A percentile compares a stretch with the other conserved stretches of the same genome.
Conservation (phyloP, 2,329 filamentous ascomycete species). For the Aspergillus ruber region DNA sequence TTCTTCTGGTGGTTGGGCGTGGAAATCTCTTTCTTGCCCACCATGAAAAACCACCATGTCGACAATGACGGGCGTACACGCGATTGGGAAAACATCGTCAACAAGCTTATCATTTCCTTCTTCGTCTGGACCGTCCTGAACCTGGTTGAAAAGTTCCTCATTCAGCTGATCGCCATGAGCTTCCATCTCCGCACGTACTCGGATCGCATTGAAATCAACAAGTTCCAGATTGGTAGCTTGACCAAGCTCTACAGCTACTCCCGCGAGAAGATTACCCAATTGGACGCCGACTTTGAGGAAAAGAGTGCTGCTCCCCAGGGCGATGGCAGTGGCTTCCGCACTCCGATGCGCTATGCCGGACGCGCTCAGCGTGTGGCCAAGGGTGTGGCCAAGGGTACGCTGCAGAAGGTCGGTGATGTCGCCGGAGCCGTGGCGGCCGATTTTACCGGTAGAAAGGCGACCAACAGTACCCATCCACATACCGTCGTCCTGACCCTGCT, state of each 20-base stretch:
- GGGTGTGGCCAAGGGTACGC: constrained; percentile 63
- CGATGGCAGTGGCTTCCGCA: constrained; percentile 66
- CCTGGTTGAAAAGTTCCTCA: constrained; percentile 84
- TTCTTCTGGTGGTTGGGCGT: constrained; percentile 91
- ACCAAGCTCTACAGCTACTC: constrained; percentile 61
- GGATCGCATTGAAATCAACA: constrained; percentile 85
- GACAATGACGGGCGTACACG: constrained; percentile 48
- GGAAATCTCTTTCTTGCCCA: constrained; percentile 77
- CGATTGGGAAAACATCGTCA: constrained; percentile 68
- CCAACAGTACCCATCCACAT: constrained; percentile 67
- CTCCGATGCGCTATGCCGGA: constrained; percentile 65
- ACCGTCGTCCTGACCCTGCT: constrained; percentile 79
- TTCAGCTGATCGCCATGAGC: constrained; percentile 87
- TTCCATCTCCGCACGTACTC: constrained; percentile 90
- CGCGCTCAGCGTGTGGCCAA: constrained; percentile 56
- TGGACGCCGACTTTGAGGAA: constrained; percentile 70
- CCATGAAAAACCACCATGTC: constrained; percentile 61
- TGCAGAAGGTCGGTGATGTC: constrained; percentile 76
- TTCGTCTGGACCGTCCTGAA: constrained; percentile 77
- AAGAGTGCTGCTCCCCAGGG: constrained; percentile 33
- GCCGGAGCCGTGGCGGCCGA: constrained; percentile 83
- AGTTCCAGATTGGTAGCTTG: constrained; percentile 70
- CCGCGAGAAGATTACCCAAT: constrained; percentile 58
- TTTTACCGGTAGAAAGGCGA: constrained; percentile 69
- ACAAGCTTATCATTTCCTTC: constrained; percentile 80